Conservation (phyloP, 1,284 basidiomycete genomes). For the Meira nashicola region DNA sequence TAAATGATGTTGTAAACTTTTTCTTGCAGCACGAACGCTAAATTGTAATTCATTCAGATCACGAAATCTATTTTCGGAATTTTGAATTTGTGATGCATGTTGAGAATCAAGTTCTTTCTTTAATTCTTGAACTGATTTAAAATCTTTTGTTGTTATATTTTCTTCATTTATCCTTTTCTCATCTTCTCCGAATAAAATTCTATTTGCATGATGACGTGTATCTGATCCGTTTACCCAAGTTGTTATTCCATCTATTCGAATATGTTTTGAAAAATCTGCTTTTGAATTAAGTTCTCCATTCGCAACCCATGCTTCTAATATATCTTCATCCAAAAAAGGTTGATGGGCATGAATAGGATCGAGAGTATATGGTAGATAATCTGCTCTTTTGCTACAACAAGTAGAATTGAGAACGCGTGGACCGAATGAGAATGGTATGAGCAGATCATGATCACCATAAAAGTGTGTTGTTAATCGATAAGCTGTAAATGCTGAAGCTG, state of each 20-base stretch:
- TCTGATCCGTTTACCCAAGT: conserved; percentile 3
- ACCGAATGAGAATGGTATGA: too few relatives aligned
- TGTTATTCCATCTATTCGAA: not conserved
- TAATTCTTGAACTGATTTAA: too few relatives aligned
- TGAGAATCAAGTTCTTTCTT: too few relatives aligned
- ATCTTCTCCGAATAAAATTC: not conserved
- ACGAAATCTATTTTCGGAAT: not conserved
- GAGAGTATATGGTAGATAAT: too few relatives aligned
- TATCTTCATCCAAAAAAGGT: not conserved
- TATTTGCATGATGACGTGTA: not conserved
- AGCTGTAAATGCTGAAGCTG: too few relatives aligned
- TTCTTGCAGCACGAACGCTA: not conserved
- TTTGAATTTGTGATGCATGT: not conserved
- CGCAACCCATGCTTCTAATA: not conserved
- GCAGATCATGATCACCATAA: too few relatives aligned
- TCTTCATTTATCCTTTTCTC: not conserved
- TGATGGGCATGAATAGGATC: too few relatives aligned
- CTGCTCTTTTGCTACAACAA: too few relatives aligned
- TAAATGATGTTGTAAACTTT: not conserved
- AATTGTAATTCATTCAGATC: not conserved
- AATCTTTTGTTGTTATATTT: not conserved
- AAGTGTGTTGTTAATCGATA: too few relatives aligned
- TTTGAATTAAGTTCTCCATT: not conserved
- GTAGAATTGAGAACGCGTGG: too few relatives aligned
- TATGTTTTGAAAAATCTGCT: not conserved